phyloP scores from a whole-genome alignment of 352 stramenopile genomes.

The Phytophthora pseudosyringae region DNA sequence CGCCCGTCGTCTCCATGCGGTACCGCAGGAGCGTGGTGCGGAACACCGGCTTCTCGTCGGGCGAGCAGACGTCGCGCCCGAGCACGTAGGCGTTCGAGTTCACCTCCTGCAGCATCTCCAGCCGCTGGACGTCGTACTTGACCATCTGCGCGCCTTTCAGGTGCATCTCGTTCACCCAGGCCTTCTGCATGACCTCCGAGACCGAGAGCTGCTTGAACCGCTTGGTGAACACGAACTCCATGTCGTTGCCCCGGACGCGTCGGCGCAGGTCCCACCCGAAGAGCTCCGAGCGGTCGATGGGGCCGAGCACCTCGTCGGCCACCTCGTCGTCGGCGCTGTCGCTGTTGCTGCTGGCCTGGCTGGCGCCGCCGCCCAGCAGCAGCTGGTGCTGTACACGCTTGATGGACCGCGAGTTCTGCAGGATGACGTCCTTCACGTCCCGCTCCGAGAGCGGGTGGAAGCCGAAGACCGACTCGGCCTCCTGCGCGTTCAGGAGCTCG shows the following conservation, averaged over 20 bases:
- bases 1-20: constrained; percentile 43
- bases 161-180: constrained; percentile 49
- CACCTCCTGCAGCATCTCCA: constrained; percentile 57
- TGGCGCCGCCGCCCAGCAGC: constrained; percentile 4
- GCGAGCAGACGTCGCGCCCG: constrained; percentile 52
- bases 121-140: constrained; percentile 53
- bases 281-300: constrained; percentile 38
- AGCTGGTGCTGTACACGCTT: constrained; percentile 42
- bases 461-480: constrained; percentile 49
- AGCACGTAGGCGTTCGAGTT: constrained; percentile 49
- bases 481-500: constrained; percentile 38
- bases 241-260: constrained; percentile 44
- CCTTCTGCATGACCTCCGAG: constrained; percentile 49
- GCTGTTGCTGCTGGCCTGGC: constrained; percentile 3
- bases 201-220: constrained; percentile 44
- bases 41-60: constrained; percentile 49
- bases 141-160: constrained; percentile 48
- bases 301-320: constrained; percentile 7
- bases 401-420: constrained; percentile 42
- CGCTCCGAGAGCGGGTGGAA: constrained; percentile 37
- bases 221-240: constrained; percentile 60
- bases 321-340: constrained; percentile 13
- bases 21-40: constrained; percentile 55
- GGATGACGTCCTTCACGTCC: constrained; percentile 52
- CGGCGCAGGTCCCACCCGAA: constrained; percentile 55